Evolutionary conservation across 176 grass and related monocot species (phyloP).

Genomic region (Carex scoparia): DNA sequence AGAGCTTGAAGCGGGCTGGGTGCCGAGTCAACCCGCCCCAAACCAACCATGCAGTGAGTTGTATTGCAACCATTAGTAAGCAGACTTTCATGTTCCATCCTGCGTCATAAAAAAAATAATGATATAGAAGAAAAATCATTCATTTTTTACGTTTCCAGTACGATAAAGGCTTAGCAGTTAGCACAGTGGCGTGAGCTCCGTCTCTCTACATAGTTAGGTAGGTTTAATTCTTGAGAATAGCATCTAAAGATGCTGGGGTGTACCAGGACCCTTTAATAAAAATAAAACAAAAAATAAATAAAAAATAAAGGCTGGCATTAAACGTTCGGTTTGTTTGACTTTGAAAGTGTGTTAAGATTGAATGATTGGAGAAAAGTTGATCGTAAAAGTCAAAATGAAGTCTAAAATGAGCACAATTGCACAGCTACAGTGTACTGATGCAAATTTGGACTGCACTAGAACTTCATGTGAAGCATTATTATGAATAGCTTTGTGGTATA

Average conservation of each 20-base stretch:
- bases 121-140: not conserved
- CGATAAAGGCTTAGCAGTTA: not conserved
- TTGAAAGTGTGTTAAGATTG: not conserved
- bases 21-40: constrained; percentile 61
- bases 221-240: no score
- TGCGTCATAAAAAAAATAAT: constrained; percentile 27
- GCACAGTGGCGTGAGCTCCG: no score
- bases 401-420: not conserved
- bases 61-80: constrained; percentile 57
- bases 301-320: not conserved
- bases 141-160: not conserved
- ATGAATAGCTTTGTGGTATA: not conserved
- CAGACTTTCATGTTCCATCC: constrained; percentile 99
- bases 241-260: no score
- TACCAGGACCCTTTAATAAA: no score
- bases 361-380: not conserved
- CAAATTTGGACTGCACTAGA: not conserved
- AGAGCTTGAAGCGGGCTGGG: constrained; percentile 67
- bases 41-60: constrained; percentile 75
- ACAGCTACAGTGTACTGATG: not conserved
- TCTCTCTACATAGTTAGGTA: no score
- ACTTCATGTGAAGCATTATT: not conserved
- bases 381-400: not conserved
- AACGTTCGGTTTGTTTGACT: not conserved
- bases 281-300: no score